phyloP scores from a whole-genome alignment of 345 rosid genomes.

The Populus deltoides region DNA sequence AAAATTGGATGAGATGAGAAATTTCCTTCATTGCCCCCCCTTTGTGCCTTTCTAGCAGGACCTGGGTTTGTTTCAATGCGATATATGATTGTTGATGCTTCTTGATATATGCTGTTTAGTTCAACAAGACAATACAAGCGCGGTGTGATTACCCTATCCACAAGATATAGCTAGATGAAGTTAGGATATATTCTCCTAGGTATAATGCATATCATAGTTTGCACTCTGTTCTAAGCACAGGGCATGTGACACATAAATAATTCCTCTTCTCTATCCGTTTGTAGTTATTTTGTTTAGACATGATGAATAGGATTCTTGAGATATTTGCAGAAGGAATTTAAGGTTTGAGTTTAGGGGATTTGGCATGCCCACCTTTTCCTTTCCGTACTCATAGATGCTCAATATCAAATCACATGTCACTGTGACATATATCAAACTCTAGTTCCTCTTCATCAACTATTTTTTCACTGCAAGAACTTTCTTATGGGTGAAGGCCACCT shows the following conservation, averaged over 20 bases:
- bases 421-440: not conserved
- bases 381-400: not conserved
- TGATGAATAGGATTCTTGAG: not conserved
- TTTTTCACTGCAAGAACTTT: not conserved
- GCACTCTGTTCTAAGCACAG: not conserved
- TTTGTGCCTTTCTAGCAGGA: too few relatives aligned
- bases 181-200: not conserved
- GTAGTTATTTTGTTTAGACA: not conserved
- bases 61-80: not conserved
- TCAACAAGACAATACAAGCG: not conserved
- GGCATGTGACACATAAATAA: not conserved
- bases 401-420: not conserved
- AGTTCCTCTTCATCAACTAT: not conserved
- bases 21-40: too few relatives aligned
- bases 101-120: not conserved
- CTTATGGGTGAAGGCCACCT: not conserved
- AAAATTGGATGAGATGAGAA: not conserved
- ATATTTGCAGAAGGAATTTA: not conserved
- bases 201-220: not conserved
- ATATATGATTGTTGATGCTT: not conserved
- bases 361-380: not conserved
- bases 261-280: not conserved
- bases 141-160: not conserved
- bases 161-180: not conserved
- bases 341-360: too few relatives aligned